phyloP scores from a whole-genome alignment of 176 grass and related monocot species.

The Leersia perrieri region DNA sequence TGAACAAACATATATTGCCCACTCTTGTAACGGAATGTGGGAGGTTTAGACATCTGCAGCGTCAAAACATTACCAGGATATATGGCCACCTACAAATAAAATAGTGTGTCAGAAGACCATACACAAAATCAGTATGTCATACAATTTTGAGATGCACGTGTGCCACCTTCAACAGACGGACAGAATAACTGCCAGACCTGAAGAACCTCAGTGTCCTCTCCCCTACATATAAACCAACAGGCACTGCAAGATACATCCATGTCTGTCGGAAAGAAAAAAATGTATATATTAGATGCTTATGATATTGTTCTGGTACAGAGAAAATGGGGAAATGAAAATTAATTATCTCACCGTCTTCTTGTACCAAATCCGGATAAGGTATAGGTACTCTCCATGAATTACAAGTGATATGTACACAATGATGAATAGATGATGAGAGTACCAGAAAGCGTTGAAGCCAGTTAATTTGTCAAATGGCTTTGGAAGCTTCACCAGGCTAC shows the following conservation, averaged over 20 bases:
- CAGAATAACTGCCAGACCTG: conserved; percentile 84
- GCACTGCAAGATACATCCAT: conserved; percentile 96
- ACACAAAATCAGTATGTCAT: conserved; percentile 23
- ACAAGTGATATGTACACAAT: conserved; percentile 82
- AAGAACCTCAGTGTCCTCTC: conserved; percentile 90
- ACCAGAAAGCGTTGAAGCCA: conserved; percentile 99
- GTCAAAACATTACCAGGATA: conserved; percentile 97
- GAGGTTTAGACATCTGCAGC: conserved; percentile 91
- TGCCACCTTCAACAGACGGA: conserved; percentile 81
- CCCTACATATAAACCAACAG: conserved; percentile 78
- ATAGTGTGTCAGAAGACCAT: conserved; percentile 35
- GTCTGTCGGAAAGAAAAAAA: conserved; percentile 53
- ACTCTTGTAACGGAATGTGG: conserved; percentile 77
- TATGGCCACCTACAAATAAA: conserved; percentile 75
- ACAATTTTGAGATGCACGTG: conserved; percentile 10
- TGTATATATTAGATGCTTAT: conserved; percentile 17
- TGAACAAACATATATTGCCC: conserved; percentile 99
- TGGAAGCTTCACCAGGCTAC: conserved; percentile 80
- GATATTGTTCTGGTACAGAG: background rate
- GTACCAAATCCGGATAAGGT: conserved; percentile 78
- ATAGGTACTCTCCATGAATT: conserved; percentile 76
- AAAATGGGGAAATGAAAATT: conserved; percentile 9
- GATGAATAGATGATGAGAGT: conserved; percentile 89
- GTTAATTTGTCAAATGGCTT: conserved; percentile 88
- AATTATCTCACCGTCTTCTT: conserved; percentile 64